A percentile compares a stretch with the other conserved stretches of the same genome.
These are phyloP conservation scores for Rhizopus sp. DNA, from an alignment of 371 early-diverging fungal species.

Conservation along the genomic window DNA sequence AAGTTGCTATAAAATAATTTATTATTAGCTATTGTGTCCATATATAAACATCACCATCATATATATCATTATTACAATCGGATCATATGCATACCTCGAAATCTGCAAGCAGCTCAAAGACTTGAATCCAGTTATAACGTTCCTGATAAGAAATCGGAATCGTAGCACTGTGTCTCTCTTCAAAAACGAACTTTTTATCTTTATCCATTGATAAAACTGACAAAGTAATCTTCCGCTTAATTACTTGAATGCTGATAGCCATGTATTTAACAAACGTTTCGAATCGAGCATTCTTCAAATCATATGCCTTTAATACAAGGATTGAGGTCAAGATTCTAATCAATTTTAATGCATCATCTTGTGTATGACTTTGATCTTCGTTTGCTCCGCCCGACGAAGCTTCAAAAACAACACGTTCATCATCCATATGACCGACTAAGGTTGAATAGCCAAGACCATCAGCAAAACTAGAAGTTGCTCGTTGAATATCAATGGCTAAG, in stretches of 20 bases:
- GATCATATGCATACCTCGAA: slow-evolving; percentile 17
- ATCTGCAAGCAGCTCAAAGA: slow-evolving; percentile 18
- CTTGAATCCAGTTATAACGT: slow-evolving; percentile 16
- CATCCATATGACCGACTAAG: slow-evolving; percentile 22
- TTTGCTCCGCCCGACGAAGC: slow-evolving; percentile 14
- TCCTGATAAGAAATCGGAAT: slow-evolving; percentile 17
- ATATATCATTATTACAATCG: slow-evolving; percentile 10
- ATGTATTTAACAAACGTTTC: slow-evolving; percentile 15
- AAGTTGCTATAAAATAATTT: slow-evolving; percentile 15
- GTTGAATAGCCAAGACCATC: slow-evolving; percentile 22
- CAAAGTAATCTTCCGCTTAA: slow-evolving; percentile 18
- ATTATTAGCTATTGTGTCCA: slow-evolving; percentile 17
- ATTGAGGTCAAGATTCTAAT: slow-evolving; percentile 17
- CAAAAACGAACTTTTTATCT: slow-evolving; percentile 19
- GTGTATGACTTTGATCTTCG: slow-evolving; percentile 17
- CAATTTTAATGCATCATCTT: slow-evolving; percentile 16
- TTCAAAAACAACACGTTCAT: slow-evolving; percentile 23
- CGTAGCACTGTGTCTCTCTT: slow-evolving; percentile 19
- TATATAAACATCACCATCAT: slow-evolving; percentile 13
- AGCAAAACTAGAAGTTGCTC: slow-evolving; percentile 19
- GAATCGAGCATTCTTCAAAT: slow-evolving; percentile 20
- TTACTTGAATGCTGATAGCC: slow-evolving; percentile 17
- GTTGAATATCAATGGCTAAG: slow-evolving; percentile 17
- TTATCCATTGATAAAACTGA: slow-evolving; percentile 18
- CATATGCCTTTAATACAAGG: slow-evolving; percentile 20